These are phyloP conservation scores for Trichoderma koningiopsis DNA, from an alignment of 2,329 filamentous ascomycete species.

Conservation along the genomic window DNA sequence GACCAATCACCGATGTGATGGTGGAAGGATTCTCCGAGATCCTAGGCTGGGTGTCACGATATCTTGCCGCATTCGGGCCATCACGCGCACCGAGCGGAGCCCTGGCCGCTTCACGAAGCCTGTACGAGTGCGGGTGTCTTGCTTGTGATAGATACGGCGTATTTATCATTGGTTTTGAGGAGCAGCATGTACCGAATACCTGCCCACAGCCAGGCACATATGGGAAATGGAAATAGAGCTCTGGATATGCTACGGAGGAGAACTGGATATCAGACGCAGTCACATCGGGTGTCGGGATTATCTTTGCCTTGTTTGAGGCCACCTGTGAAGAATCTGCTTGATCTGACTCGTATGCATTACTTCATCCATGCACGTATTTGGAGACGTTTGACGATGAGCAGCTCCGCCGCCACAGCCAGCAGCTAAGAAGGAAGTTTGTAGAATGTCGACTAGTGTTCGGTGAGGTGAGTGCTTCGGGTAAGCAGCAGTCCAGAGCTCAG, in stretches of 20 bases:
- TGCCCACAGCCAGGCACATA: not conserved
- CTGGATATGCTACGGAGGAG: not conserved
- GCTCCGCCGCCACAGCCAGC: not conserved
- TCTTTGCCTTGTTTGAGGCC: constrained; percentile 1
- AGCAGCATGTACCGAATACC: not conserved
- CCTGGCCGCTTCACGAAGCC: constrained; percentile 4
- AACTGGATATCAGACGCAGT: not conserved
- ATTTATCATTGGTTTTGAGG: not conserved
- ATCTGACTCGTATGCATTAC: not conserved
- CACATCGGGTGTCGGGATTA: constrained; percentile 2
- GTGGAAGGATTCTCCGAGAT: not conserved
- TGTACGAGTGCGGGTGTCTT: not conserved
- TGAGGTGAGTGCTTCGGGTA: not conserved
- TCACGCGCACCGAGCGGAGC: constrained; percentile 21
- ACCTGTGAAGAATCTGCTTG: not conserved
- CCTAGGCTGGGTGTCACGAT: constrained; percentile 13
- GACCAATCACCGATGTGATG: not conserved
- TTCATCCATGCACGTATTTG: not conserved
- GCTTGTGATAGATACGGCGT: not conserved
- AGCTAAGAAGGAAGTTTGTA: not conserved
- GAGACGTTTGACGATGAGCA: not conserved
- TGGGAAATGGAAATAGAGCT: not conserved
- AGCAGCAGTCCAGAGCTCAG: not conserved
- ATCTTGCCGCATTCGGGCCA: constrained; percentile 18
- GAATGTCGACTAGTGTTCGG: not conserved